A percentile compares a stretch with the other conserved stretches of the same genome.
Evolutionary conservation across 1,284 basidiomycete genomes (phyloP).

Genomic region (Phenoliferia sp.): DNA sequence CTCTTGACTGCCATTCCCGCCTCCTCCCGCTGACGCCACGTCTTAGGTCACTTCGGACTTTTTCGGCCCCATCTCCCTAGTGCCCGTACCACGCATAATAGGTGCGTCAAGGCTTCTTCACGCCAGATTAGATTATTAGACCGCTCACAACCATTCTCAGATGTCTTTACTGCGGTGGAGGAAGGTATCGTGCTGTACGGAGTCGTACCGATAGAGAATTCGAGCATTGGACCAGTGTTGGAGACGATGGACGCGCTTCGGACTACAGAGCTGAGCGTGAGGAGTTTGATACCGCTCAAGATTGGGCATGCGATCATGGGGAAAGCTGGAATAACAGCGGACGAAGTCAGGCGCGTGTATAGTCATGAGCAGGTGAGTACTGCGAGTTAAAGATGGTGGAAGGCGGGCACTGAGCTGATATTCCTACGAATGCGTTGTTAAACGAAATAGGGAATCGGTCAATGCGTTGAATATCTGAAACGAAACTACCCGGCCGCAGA

Average conservation of each 20-base stretch:
- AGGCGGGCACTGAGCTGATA: not conserved
- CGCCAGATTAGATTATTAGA: no score
- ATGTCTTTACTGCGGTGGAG: conserved; percentile 30
- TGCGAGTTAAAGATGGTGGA: not conserved
- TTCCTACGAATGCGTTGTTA: not conserved
- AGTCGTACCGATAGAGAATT: conserved; percentile 36
- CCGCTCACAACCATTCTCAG: no score
- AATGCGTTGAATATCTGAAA: conserved; percentile 29
- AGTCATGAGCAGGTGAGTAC: conserved; percentile 35
- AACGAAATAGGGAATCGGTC: conserved; percentile 28
- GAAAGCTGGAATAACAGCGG: not conserved
- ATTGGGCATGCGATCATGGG: conserved; percentile 35
- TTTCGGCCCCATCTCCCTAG: conserved; percentile 16
- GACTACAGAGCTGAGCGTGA: conserved; percentile 13
- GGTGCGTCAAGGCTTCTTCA: conserved; percentile 11
- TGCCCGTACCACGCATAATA: conserved; percentile 19
- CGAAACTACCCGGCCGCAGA: conserved; percentile 18
- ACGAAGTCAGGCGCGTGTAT: conserved; percentile 24
- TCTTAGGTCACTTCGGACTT: conserved; percentile 26
- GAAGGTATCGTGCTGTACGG: conserved; percentile 12
- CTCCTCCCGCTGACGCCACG: not conserved
- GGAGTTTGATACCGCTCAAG: conserved; percentile 23
- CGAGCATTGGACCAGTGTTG: conserved; percentile 32
- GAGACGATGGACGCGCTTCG: conserved; percentile 31
- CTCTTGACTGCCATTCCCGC: not conserved